Evolutionary conservation across 1,139 yeast genomes (phyloP).

Genomic region (Yamadazyma sp.): DNA sequence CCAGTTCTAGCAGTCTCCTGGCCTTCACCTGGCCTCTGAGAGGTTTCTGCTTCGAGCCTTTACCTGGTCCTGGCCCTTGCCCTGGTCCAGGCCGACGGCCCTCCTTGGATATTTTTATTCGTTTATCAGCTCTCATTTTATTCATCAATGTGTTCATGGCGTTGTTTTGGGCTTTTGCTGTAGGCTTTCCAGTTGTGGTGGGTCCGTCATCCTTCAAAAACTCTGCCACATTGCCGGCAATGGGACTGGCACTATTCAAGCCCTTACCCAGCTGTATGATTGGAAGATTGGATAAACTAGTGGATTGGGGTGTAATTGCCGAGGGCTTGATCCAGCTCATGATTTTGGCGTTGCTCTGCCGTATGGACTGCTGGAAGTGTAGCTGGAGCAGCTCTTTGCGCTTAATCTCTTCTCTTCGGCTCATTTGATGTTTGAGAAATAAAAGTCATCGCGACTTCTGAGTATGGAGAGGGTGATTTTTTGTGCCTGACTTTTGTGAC

Average conservation of each 20-base stretch:
- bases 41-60: too few relatives aligned
- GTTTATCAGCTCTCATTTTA: conserved; percentile 36
- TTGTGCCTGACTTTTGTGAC: too few relatives aligned
- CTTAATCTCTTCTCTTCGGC: conserved; percentile 44
- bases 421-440: conserved; percentile 14
- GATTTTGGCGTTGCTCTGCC: conserved; percentile 36
- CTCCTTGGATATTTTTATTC: conserved; percentile 11
- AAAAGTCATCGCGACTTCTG: too few relatives aligned
- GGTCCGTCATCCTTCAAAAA: neutral
- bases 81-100: too few relatives aligned
- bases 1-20: too few relatives aligned
- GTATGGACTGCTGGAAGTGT: conserved; percentile 43
- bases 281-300: conserved; percentile 35
- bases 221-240: neutral
- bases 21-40: too few relatives aligned
- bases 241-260: conserved; percentile 28
- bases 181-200: neutral
- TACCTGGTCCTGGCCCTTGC: too few relatives aligned
- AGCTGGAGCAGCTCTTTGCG: conserved; percentile 51
- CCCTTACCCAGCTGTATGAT: conserved; percentile 45
- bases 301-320: neutral
- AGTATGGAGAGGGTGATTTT: too few relatives aligned
- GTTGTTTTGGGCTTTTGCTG: neutral
- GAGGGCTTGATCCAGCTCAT: conserved; percentile 41
- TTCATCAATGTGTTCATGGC: conserved; percentile 45